Evolutionary conservation across 2,329 filamentous ascomycete genomes (phyloP).

Genomic region (Bertia moriformis): DNA sequence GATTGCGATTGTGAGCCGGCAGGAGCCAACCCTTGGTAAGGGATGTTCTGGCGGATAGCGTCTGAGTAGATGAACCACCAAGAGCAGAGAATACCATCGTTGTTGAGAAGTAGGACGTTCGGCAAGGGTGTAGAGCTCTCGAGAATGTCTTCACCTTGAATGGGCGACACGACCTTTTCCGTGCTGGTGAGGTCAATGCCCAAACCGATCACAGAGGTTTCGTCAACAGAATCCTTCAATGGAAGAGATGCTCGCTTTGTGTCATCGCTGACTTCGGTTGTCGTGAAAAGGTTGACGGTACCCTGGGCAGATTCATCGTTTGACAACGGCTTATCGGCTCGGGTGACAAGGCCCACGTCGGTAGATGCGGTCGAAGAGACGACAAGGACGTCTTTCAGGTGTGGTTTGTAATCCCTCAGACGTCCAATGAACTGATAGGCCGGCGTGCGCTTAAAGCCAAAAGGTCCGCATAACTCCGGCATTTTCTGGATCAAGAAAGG

Average conservation of each 20-base stretch:
- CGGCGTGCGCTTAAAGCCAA: slow-evolving; percentile 30
- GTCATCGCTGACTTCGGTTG: slow-evolving; percentile 28
- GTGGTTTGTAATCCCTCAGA: slow-evolving; percentile 37
- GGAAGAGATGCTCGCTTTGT: slow-evolving; percentile 32
- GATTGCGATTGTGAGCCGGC: slow-evolving; percentile 4
- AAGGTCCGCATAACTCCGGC: slow-evolving; percentile 27
- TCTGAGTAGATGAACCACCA: slow-evolving; percentile 51
- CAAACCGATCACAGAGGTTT: slow-evolving; percentile 44
- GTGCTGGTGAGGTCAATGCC: slow-evolving; percentile 39
- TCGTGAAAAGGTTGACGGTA: slow-evolving; percentile 29
- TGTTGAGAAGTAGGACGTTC: slow-evolving; percentile 39
- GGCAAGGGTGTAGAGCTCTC: slow-evolving; percentile 41
- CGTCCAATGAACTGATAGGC: slow-evolving; percentile 40
- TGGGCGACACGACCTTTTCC: slow-evolving; percentile 31
- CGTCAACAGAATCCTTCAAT: slow-evolving; percentile 23
- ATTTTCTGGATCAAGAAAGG: slow-evolving; percentile 36
- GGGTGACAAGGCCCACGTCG: slow-evolving; percentile 39
- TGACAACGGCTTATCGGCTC: slow-evolving; percentile 30
- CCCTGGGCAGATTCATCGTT: slow-evolving; percentile 21
- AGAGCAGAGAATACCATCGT: slow-evolving; percentile 40
- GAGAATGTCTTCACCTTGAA: slow-evolving; percentile 33
- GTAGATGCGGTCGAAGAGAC: slow-evolving; percentile 37
- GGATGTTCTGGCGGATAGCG: slow-evolving; percentile 32
- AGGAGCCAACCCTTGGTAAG: slow-evolving; percentile 30
- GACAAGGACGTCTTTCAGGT: slow-evolving; percentile 38